These are phyloP conservation scores for Filosporella fistucella DNA, from an alignment of 495 filamentous ascomycete species.

Conservation along the genomic window DNA sequence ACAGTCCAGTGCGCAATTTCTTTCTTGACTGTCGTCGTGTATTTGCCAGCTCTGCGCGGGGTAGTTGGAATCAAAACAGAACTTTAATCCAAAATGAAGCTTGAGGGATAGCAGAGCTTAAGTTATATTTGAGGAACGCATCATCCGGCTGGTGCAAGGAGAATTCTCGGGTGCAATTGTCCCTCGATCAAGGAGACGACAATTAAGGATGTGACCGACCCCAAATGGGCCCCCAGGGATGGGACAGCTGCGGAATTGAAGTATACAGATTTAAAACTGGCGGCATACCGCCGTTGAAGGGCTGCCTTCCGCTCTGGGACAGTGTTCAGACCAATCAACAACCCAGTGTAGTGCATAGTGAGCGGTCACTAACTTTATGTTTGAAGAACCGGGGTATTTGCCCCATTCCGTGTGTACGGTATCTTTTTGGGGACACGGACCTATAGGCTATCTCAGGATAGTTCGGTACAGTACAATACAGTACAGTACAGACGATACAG, in stretches of 20 bases:
- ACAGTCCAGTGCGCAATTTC: background rate
- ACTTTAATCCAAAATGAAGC: background rate
- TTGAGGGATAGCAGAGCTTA: conserved; percentile 1
- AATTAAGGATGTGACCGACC: background rate
- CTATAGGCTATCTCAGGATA: background rate
- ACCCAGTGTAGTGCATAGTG: background rate
- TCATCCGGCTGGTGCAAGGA: background rate
- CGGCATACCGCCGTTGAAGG: background rate
- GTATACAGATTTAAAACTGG: background rate
- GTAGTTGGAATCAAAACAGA: background rate
- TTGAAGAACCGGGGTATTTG: background rate
- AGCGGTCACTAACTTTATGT: conserved; percentile 1
- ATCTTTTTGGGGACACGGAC: background rate
- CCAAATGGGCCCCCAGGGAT: conserved; percentile 4
- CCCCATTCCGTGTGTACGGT: conserved; percentile 2
- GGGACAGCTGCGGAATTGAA: background rate
- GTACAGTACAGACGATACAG: no score
- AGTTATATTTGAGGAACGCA: background rate
- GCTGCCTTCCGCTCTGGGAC: background rate
- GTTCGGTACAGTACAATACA: no score
- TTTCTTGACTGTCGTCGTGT: no score
- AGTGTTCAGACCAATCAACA: background rate
- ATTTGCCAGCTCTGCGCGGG: background rate
- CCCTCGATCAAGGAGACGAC: conserved; percentile 2
- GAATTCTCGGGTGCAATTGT: conserved; percentile 4